These are phyloP conservation scores for Eimeria necatrix DNA, from an alignment of 169 alveolate genomes.

Conservation along the genomic window DNA sequence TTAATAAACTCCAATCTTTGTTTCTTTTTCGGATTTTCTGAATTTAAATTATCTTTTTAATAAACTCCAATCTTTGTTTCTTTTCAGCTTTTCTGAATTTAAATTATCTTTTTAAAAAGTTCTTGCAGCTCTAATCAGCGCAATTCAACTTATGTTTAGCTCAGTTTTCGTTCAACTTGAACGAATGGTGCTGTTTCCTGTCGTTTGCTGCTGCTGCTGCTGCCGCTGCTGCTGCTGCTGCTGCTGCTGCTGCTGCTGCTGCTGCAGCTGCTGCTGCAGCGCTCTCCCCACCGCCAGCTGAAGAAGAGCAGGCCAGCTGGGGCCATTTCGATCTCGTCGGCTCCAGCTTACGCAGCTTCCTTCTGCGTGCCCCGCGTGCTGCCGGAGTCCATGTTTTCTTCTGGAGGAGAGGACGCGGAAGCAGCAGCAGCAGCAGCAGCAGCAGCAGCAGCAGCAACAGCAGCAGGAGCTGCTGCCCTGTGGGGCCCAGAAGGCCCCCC, in stretches of 20 bases:
- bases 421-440: background rate
- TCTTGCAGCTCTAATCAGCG: too few species aligned
- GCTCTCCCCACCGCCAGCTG: background rate
- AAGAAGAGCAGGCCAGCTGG: conserved; percentile 9
- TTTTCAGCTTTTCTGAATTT: too few species aligned
- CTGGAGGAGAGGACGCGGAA: background rate
- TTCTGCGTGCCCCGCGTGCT: conserved; percentile 68
- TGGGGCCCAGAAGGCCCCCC: conserved; percentile 1
- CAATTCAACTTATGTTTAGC: too few species aligned
- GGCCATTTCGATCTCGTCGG: background rate
- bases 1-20: too few species aligned
- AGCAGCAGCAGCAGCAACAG: background rate
- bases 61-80: too few species aligned
- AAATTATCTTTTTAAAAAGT: too few species aligned
- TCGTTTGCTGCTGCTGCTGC: too few species aligned
- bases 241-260: too few species aligned
- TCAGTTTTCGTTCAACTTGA: too few species aligned
- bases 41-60: too few species aligned
- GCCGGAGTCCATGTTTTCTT: background rate
- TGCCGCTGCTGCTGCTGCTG: too few species aligned
- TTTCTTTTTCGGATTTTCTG: background rate
- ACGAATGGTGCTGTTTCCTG: too few species aligned
- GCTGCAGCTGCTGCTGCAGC: background rate
- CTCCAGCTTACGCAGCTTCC: conserved; percentile 29
- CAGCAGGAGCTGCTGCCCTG: background rate